Evolutionary conservation across 2,329 filamentous ascomycete genomes (phyloP), one percentile per base, ranked within the genome.

Genomic region (Penicillium freii): DNA sequence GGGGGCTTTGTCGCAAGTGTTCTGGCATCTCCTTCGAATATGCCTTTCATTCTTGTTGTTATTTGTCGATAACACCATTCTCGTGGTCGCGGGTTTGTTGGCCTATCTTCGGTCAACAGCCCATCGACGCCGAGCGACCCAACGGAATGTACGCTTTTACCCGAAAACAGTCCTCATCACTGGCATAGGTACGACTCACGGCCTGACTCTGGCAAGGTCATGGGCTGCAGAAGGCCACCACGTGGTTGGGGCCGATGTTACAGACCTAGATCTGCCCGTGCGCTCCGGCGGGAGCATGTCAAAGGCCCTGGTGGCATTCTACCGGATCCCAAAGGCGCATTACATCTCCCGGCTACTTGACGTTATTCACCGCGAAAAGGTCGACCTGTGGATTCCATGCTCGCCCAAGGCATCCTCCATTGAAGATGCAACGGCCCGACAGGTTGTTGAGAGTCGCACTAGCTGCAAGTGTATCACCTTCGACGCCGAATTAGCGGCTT

Each of bases 381-480:
- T 90, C 5, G 83, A 90, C 55, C 73, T 92, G 3, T 92, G 89
- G 88, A 83, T 92, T 3, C 86, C 84, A 21, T 90, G 88, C 65
- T 90, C 88, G 0, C 86, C 85, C n/a, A 84, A 88, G 9, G 80
- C 82, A 1, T 84, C 82, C 0, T 86, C 85, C 0, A 72, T 87
- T 13, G 85, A 89, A 65, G 89, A 92, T 68, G 88, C 84, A 0
- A 72, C 82, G 36, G 87, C 86, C 1, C 86, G 85, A 60, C 82
- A 88, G 56, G 74, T 80, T 3, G 74, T 90, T 19, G 84, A 89
- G 63, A 73, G 75, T 15, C 75, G 80, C 34, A 87, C 85, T 0
- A 62, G 62, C 1, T 89, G 87, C 66, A 82, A 78, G 60, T 86
- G 82, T 3, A 79, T 92, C 2, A 87, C 91, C 57, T 85, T 89